Evolutionary conservation across 2,329 filamentous ascomycete species (phyloP).

Genomic region (Acarospora socialis): DNA sequence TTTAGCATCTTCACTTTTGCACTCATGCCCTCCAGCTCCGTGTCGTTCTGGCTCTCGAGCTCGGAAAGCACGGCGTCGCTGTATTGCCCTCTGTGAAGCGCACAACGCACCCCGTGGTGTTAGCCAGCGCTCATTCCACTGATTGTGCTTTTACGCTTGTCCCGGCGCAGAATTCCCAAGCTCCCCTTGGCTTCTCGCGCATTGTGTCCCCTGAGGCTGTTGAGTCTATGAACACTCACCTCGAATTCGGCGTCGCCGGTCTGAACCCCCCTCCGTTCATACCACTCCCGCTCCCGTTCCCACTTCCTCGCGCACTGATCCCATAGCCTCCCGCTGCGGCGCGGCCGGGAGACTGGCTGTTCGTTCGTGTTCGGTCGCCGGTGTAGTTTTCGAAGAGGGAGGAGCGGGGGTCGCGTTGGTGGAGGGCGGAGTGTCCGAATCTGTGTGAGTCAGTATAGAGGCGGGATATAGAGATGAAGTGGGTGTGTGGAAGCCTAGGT

Average conservation of each 20-base stretch:
- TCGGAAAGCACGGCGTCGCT: slow-evolving; percentile 82
- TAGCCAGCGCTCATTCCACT: slow-evolving; percentile 1
- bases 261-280: slow-evolving; percentile 34
- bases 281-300: slow-evolving; percentile 20
- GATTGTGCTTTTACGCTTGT: too few species aligned
- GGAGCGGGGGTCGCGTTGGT: slow-evolving; percentile 57
- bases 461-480: not conserved
- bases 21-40: slow-evolving; percentile 76
- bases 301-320: slow-evolving; percentile 21
- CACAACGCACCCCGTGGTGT: slow-evolving; percentile 5
- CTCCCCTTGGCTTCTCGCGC: too few species aligned
- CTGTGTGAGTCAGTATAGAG: slow-evolving; percentile 25
- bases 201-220: too few species aligned
- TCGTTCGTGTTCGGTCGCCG: slow-evolving; percentile 31
- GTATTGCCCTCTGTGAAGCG: slow-evolving; percentile 84
- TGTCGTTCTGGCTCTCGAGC: slow-evolving; percentile 89
- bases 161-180: not conserved
- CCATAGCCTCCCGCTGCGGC: slow-evolving; percentile 28
- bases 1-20: slow-evolving; percentile 84
- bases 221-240: too few species aligned
- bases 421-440: slow-evolving; percentile 53
- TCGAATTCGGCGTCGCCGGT: slow-evolving; percentile 57
- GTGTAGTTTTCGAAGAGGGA: slow-evolving; percentile 65
- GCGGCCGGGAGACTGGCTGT: slow-evolving; percentile 24
- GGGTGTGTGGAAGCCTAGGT: slow-evolving; percentile 2